Evolutionary conservation across 768 basidiomycete species (phyloP).

Genomic region (Amanita jacksonii): DNA sequence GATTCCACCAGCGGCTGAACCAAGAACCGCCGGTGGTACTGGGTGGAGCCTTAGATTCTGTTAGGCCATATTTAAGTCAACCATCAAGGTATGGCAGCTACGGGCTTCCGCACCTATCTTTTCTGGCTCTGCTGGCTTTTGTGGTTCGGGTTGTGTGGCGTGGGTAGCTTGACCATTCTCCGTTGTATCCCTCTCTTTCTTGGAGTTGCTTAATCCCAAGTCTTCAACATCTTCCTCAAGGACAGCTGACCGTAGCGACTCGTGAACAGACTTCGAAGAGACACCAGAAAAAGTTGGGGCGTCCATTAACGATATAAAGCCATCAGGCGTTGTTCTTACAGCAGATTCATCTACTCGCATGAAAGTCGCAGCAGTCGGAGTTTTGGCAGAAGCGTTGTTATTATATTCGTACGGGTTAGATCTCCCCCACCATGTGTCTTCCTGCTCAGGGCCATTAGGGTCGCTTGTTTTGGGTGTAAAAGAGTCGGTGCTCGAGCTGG

Average conservation of each 20-base stretch:
- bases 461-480: slow-evolving; percentile 24
- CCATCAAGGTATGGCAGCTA: background rate
- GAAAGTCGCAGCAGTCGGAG: slow-evolving; percentile 67
- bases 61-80: background rate
- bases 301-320: slow-evolving; percentile 83
- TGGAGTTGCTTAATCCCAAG: slow-evolving; percentile 81
- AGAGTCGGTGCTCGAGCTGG: slow-evolving; percentile 17
- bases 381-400: slow-evolving; percentile 28
- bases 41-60: slow-evolving; percentile 15
- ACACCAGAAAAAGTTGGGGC: slow-evolving; percentile 30
- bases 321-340: slow-evolving; percentile 35
- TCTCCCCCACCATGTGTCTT: slow-evolving; percentile 59
- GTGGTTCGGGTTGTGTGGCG: slow-evolving; percentile 10
- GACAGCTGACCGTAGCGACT: slow-evolving; percentile 9
- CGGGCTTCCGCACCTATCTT: slow-evolving; percentile 18
- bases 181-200: slow-evolving; percentile 22
- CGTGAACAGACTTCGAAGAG: slow-evolving; percentile 16
- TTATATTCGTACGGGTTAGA: slow-evolving; percentile 14
- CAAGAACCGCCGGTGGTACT: slow-evolving; percentile 46
- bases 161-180: slow-evolving; percentile 13
- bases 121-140: slow-evolving; percentile 15
- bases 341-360: slow-evolving; percentile 38
- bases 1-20: slow-evolving; percentile 78
- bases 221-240: slow-evolving; percentile 67
- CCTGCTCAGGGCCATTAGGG: slow-evolving; percentile 25